phyloP scores from a whole-genome alignment of 495 filamentous ascomycete species.

The Hyaloscypha bicolor region DNA sequence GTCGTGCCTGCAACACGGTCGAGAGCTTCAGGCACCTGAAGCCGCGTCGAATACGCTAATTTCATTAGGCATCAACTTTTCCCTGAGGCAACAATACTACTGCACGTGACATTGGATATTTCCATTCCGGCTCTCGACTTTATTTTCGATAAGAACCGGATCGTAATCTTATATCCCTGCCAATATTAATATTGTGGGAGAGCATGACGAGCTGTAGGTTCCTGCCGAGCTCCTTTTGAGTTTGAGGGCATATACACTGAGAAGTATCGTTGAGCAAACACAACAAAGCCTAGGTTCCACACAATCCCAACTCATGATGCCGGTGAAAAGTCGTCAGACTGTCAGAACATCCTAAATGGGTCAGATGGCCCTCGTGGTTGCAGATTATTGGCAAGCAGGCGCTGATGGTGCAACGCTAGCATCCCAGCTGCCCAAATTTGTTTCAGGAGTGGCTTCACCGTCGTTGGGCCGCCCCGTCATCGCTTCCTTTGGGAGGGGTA shows the following conservation, averaged over 20 bases:
- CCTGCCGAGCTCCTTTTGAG: not conserved
- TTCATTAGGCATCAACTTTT: conserved; percentile 5
- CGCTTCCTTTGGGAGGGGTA: conserved; percentile 22
- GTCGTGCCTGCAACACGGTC: conserved; percentile 14
- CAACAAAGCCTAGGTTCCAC: not conserved
- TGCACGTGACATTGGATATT: not conserved
- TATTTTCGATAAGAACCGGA: not conserved
- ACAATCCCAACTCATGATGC: not conserved
- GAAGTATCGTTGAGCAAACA: not conserved
- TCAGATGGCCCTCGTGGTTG: conserved; percentile 30
- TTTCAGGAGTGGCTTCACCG: conserved; percentile 2
- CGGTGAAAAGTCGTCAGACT: conserved; percentile 21
- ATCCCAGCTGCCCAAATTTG: conserved; percentile 1
- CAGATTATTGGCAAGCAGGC: conserved; percentile 22
- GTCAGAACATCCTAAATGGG: conserved; percentile 21
- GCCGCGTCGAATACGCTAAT: conserved; percentile 21
- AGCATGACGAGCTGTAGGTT: not conserved
- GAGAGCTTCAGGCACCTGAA: conserved; percentile 32
- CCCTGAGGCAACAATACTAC: not conserved
- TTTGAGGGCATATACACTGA: not conserved
- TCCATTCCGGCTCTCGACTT: not conserved
- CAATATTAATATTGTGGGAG: not conserved
- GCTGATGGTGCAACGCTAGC: conserved; percentile 25
- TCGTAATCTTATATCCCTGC: not conserved
- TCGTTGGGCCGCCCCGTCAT: conserved; percentile 22